These are phyloP conservation scores for Biscutella laevigata DNA, from an alignment of 441 rosid species.

Conservation along the genomic window DNA sequence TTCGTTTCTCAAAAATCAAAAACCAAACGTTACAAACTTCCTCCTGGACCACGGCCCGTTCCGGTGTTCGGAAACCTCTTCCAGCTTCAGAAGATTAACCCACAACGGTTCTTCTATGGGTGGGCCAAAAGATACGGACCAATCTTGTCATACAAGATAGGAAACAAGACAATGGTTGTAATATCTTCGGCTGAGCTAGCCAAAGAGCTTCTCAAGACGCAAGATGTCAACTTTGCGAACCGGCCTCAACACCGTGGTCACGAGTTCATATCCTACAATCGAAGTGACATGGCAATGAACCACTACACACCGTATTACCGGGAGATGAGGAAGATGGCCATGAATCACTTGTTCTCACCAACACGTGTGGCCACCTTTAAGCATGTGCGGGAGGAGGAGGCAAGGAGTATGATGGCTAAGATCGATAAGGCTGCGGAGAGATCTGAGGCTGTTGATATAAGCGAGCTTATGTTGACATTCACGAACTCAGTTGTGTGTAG, in stretches of 20 bases:
- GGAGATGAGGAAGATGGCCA: conserved; percentile 38
- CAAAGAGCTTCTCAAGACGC: conserved; percentile 34
- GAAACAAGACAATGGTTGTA: conserved; percentile 25
- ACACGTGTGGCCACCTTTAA: conserved; percentile 38
- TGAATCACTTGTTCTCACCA: conserved; percentile 39
- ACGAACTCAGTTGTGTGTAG: conserved; percentile 27
- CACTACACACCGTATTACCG: conserved; percentile 34
- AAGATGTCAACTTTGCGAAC: conserved; percentile 31
- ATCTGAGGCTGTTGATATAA: conserved; percentile 12
- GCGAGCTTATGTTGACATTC: conserved; percentile 24
- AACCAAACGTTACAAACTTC: conserved; percentile 1
- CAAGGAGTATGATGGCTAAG: conserved; percentile 20
- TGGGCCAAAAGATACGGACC: conserved; percentile 42
- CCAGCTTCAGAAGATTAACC: conserved; percentile 26
- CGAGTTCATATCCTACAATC: conserved; percentile 27
- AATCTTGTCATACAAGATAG: conserved; percentile 34
- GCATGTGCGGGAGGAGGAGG: conserved; percentile 45
- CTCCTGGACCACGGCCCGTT: conserved; percentile 39
- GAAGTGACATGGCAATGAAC: conserved; percentile 32
- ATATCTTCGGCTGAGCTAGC: conserved; percentile 42
- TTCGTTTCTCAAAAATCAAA: conserved; percentile 7
- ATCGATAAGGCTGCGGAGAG: conserved; percentile 16
- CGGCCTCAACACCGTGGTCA: conserved; percentile 28
- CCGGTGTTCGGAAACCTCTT: conserved; percentile 46
- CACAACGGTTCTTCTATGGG: conserved; percentile 24